These are phyloP conservation scores for Nigrospora oryzae DNA, from an alignment of 2,329 filamentous ascomycete genomes.

Conservation along the genomic window DNA sequence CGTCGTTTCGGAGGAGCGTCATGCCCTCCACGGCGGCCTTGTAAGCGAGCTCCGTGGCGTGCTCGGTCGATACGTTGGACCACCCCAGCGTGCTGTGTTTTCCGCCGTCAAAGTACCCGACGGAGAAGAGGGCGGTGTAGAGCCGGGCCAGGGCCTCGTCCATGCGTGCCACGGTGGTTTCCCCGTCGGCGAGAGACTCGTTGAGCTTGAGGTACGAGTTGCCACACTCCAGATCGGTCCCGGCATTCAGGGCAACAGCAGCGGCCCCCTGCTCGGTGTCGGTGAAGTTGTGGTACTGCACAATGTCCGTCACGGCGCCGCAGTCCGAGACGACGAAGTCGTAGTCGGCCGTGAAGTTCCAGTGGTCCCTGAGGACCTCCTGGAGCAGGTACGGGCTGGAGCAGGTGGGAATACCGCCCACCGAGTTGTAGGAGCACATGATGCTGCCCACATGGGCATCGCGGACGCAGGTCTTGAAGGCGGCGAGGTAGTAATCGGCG, in stretches of 20 bases:
- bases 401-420: constrained; percentile 60
- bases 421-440: constrained; percentile 56
- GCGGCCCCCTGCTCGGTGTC: constrained; percentile 9
- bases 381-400: constrained; percentile 54
- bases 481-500: constrained; percentile 58
- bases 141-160: constrained; percentile 19
- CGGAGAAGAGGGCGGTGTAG: constrained; percentile 23
- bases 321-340: constrained; percentile 56
- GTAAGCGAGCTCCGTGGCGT: constrained; percentile 13
- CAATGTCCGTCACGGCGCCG: constrained; percentile 52
- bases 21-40: constrained; percentile 15
- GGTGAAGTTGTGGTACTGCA: constrained; percentile 30
- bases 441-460: constrained; percentile 49
- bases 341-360: constrained; percentile 54
- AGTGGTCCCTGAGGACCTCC: constrained; percentile 55
- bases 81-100: constrained; percentile 3
- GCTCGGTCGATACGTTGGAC: constrained; percentile 11
- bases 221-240: constrained; percentile 1
- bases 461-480: constrained; percentile 55
- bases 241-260: background rate
- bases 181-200: constrained; percentile 14
- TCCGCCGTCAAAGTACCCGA: constrained; percentile 21
- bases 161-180: constrained; percentile 15
- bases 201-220: constrained; percentile 1
- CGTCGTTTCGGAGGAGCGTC: constrained; percentile 19